These are phyloP conservation scores for Tricharina praecox DNA, from an alignment of 495 filamentous ascomycete species.

Conservation along the genomic window DNA sequence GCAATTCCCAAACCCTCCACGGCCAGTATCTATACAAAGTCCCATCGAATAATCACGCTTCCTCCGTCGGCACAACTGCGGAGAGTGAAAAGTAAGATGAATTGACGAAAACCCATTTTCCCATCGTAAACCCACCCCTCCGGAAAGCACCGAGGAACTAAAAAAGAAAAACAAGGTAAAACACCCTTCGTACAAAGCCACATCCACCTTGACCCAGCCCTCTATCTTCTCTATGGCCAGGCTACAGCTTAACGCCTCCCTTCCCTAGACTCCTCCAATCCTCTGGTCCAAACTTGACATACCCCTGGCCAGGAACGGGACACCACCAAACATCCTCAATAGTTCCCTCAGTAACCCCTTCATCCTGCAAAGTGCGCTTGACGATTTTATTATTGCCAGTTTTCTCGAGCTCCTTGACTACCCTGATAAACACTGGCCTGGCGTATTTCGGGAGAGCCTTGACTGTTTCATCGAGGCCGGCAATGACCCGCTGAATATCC, in stretches of 20 bases:
- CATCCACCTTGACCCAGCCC: neutral
- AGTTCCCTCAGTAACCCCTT: constrained; percentile 31
- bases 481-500: constrained; percentile 31
- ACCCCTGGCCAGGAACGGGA: constrained; percentile 38
- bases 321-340: constrained; percentile 52
- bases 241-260: constrained; percentile 53
- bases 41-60: no score
- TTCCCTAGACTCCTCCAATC: constrained; percentile 54
- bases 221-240: no score
- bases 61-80: no score
- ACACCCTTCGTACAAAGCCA: neutral
- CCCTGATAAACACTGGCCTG: constrained; percentile 58
- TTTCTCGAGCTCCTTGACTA: constrained; percentile 41
- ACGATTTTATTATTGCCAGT: constrained; percentile 86
- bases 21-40: no score
- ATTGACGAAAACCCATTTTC: no score
- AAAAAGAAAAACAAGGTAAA: constrained; percentile 7
- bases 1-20: no score
- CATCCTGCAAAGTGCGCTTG: constrained; percentile 54
- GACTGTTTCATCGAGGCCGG: constrained; percentile 43
- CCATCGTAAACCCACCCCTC: no score
- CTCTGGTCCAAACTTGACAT: constrained; percentile 45
- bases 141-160: no score
- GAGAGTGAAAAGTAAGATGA: no score
- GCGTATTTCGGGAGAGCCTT: constrained; percentile 53